Conservation (phyloP, 2,329 filamentous ascomycete genomes). For the Hypoxylon sp. region DNA sequence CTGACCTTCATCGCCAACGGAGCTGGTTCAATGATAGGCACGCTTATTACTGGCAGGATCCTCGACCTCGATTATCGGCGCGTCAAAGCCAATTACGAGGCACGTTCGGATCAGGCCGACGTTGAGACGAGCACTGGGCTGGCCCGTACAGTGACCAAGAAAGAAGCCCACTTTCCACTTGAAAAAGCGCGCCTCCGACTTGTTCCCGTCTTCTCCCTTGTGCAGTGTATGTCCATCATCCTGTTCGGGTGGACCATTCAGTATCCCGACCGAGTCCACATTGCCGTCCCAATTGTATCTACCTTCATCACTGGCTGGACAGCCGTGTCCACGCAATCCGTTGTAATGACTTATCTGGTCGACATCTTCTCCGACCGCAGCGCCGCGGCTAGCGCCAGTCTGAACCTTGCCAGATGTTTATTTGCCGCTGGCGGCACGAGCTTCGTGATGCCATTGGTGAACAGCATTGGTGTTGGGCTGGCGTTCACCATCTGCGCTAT, state of each 20-base stretch:
- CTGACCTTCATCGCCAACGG: slow-evolving; percentile 68
- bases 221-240: slow-evolving; percentile 61
- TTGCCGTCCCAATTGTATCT: slow-evolving; percentile 62
- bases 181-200: slow-evolving; percentile 65
- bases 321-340: slow-evolving; percentile 61
- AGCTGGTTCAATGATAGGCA: slow-evolving; percentile 66
- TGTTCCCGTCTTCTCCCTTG: slow-evolving; percentile 58
- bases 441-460: slow-evolving; percentile 63
- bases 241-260: slow-evolving; percentile 67
- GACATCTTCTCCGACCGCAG: slow-evolving; percentile 64
- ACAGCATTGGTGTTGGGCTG: slow-evolving; percentile 59
- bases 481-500: slow-evolving; percentile 61
- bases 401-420: slow-evolving; percentile 66
- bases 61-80: slow-evolving; percentile 64
- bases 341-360: slow-evolving; percentile 65
- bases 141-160: slow-evolving; percentile 15
- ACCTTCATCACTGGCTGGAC: slow-evolving; percentile 67
- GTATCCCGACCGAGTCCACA: slow-evolving; percentile 57
- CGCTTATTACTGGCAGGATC: slow-evolving; percentile 63
- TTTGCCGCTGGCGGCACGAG: slow-evolving; percentile 65
- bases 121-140: not conserved
- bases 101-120: slow-evolving; percentile 9
- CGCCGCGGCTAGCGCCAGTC: slow-evolving; percentile 64
- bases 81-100: slow-evolving; percentile 52
- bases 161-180: slow-evolving; percentile 56